phyloP scores from a whole-genome alignment of 768 basidiomycete species.

The Mycena metata region DNA sequence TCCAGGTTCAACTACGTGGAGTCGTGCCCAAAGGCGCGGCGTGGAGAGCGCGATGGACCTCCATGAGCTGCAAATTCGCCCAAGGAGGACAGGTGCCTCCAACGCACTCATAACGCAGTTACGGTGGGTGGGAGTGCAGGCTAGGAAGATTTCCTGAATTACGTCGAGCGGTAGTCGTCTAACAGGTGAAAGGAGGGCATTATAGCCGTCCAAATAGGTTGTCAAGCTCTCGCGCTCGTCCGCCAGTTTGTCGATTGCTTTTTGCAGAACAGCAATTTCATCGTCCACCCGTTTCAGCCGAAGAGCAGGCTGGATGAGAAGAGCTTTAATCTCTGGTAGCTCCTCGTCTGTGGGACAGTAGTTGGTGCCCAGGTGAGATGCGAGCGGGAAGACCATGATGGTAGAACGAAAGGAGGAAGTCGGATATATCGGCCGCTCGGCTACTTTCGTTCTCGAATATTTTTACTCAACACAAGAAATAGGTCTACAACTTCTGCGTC shows the following conservation, averaged over 20 bases:
- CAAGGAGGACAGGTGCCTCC: constrained; percentile 26
- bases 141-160: constrained; percentile 18
- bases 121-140: constrained; percentile 13
- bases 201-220: background rate
- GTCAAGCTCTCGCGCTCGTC: background rate
- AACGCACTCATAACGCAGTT: constrained; percentile 13
- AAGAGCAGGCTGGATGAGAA: background rate
- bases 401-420: no score
- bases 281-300: constrained; percentile 1
- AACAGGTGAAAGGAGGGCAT: no score
- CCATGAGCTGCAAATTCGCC: constrained; percentile 20
- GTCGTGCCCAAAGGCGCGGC: constrained; percentile 20
- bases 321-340: background rate
- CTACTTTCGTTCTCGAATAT: no score
- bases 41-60: background rate
- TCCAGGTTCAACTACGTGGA: constrained; percentile 16
- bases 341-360: no score
- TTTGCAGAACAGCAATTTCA: background rate
- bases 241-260: background rate
- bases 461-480: no score
- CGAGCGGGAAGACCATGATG: no score
- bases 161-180: background rate
- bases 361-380: no score
- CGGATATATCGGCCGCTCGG: no score
- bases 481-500: constrained; percentile 29